Base-by-base conservation (phyloP, 176 grass and related monocot genomes). In the Miscanthus lutarioriparius region DNA sequence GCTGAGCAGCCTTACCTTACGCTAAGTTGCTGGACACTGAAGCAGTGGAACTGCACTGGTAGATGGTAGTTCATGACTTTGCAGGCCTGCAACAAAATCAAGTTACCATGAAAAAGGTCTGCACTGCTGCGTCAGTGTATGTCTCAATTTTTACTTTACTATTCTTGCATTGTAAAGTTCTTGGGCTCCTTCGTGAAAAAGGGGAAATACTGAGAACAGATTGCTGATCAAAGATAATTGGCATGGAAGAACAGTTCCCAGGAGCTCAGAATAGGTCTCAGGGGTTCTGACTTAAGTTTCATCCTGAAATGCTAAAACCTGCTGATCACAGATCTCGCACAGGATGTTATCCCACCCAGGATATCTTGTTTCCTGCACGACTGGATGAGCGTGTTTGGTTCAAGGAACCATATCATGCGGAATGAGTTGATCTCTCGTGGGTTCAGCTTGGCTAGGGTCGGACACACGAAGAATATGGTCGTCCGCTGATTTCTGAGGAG, bases 21-120 rank as follows among this genome's bases (percentile, higher is more conserved):
- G 40, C 70, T 47, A 48, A 28, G 70, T 73, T 88, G 73, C 49
- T 83, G 85, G 85, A 83, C 88, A 8, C 77, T 78, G 22, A 4
- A 54, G 17, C 51, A 54, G 17, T 54, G 17, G 88, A 91, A 64
- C 77, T 91, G 79, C 83, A 88, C 23, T 61, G 64, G 8, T 62
- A 63, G 19, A 84, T 86, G 63, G 11, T 62, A 63, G 37, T 86
- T 93, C 67, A 48, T 90, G 2, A 25, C 80, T 9, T 79, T 88
- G 17, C 48, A 26, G 40, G 23, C 70, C 45, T 47, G 13, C 43
- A 73, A 48, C 14, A 73, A 45, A 72, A 35, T 70, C 35, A 71
- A 41, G 39, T 72, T 44, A 5, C 38, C 37, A 27, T 1, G 23
- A 72, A 14, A 72, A 72, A 9, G 25, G 11, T 48, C 45, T 47